phyloP scores from a whole-genome alignment of 179 eudicot species.

The Silene noctiflora region DNA sequence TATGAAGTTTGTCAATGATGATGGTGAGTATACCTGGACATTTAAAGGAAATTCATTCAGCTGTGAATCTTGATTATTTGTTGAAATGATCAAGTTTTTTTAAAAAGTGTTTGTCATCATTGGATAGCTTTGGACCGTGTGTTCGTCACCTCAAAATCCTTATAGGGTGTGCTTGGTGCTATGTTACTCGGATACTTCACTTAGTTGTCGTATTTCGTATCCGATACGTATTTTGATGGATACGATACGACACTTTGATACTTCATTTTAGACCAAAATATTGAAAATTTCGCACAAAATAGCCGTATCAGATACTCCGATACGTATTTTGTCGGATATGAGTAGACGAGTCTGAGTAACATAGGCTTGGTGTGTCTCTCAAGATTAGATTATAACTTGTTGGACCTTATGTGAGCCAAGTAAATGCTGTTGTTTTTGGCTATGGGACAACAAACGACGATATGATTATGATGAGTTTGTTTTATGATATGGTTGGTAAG shows the following conservation, averaged over 20 bases:
- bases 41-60: background rate
- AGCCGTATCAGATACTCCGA: too few species aligned
- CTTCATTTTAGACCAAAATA: too few species aligned
- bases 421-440: background rate
- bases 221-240: too few species aligned
- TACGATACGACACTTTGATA: too few species aligned
- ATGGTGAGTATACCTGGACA: background rate
- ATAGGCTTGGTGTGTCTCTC: too few species aligned
- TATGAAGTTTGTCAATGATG: background rate
- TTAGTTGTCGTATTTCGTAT: too few species aligned
- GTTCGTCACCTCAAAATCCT: background rate
- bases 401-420: background rate
- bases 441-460: background rate
- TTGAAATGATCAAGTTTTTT: background rate
- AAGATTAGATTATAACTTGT: background rate
- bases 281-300: too few species aligned
- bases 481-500: too few species aligned
- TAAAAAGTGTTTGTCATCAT: background rate
- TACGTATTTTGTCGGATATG: too few species aligned
- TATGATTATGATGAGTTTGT: background rate
- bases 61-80: background rate
- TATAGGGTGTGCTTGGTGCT: background rate
- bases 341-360: too few species aligned
- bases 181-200: too few species aligned
- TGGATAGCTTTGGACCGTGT: background rate